phyloP scores from a whole-genome alignment of 768 basidiomycete species.

The Boletus reticulatus region DNA sequence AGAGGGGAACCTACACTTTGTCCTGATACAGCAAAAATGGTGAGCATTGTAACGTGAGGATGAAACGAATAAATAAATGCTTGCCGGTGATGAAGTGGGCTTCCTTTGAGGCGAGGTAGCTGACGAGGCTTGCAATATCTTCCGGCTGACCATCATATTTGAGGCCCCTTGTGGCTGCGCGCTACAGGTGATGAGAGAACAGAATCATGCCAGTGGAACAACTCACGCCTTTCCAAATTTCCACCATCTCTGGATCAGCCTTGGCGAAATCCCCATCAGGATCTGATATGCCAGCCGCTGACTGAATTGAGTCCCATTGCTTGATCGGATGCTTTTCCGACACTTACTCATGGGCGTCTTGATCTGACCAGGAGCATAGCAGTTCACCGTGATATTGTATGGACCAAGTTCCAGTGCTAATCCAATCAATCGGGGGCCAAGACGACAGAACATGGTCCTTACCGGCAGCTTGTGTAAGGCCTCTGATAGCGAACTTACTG shows the following conservation, averaged over 20 bases:
- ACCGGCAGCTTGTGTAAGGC: conserved; percentile 38
- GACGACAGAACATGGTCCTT: background rate
- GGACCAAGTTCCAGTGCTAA: conserved; percentile 26
- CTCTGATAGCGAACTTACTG: conserved; percentile 40
- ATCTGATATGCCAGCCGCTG: background rate
- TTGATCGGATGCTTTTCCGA: background rate
- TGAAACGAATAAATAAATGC: background rate
- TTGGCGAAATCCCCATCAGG: background rate
- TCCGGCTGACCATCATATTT: conserved; percentile 29
- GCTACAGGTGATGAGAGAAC: background rate
- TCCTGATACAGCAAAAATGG: background rate
- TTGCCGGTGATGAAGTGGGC: conserved; percentile 36
- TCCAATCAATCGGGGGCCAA: background rate
- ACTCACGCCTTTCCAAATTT: background rate
- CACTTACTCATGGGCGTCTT: conserved; percentile 29
- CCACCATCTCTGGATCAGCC: background rate
- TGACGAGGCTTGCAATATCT: conserved; percentile 31
- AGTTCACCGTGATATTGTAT: conserved; percentile 36
- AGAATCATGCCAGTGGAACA: too few species aligned
- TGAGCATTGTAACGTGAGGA: background rate
- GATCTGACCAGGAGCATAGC: conserved; percentile 37
- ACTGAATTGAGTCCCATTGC: background rate
- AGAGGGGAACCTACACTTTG: conserved; percentile 12
- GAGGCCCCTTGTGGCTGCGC: background rate
- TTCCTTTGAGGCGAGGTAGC: conserved; percentile 33